phyloP scores from a whole-genome alignment of 306 rosid species.

The Gleditsia sinensis region DNA sequence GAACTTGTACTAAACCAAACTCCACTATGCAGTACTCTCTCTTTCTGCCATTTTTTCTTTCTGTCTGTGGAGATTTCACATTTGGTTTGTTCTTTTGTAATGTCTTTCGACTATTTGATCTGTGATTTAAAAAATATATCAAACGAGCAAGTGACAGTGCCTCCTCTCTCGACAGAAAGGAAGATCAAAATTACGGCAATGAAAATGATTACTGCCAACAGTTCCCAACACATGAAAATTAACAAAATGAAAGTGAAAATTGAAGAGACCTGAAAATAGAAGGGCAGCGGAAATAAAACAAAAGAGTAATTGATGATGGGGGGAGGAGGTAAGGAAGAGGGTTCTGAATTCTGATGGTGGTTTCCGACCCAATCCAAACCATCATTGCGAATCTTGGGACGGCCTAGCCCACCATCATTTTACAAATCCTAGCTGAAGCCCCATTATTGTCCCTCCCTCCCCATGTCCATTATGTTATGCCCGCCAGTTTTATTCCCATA shows the following conservation, averaged over 20 bases:
- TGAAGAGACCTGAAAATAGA: slow-evolving; percentile 44
- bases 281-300: slow-evolving; percentile 48
- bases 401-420: slow-evolving; percentile 99
- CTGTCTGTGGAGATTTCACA: no score
- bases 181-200: slow-evolving; percentile 37
- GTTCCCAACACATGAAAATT: slow-evolving; percentile 63
- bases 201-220: slow-evolving; percentile 61
- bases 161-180: no score
- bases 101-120: no score
- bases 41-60: no score
- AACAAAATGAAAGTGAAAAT: slow-evolving; percentile 24
- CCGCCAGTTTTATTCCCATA: slow-evolving; percentile 35
- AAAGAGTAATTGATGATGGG: slow-evolving; percentile 58
- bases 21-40: no score
- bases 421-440: slow-evolving; percentile 66
- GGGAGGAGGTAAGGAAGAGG: slow-evolving; percentile 38
- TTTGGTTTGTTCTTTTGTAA: no score
- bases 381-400: slow-evolving; percentile 99
- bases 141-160: no score
- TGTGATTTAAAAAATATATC: no score
- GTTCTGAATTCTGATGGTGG: slow-evolving; percentile 58
- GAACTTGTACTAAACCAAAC: no score
- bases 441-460: slow-evolving; percentile 67
- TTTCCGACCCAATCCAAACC: slow-evolving; percentile 95
- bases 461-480: slow-evolving; percentile 47